Percentiles rank a stretch among this genome's conserved stretches.
phyloP scores from a whole-genome alignment of 1,284 basidiomycete genomes.

The Tilletia caries region DNA sequence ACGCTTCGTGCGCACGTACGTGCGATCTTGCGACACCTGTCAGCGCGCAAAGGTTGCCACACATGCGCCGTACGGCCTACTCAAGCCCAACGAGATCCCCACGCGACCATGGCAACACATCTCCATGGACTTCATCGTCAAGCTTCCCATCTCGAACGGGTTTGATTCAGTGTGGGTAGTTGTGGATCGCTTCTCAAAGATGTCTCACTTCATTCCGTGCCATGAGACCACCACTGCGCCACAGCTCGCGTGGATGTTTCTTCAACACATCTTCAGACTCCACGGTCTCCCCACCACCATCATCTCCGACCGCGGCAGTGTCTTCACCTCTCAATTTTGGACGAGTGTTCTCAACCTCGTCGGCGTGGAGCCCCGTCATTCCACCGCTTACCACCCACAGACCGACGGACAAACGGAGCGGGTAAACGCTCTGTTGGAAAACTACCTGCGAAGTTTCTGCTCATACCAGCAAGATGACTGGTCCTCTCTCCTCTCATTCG shows the following conservation, averaged over 20 bases:
- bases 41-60: not conserved
- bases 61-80: not conserved
- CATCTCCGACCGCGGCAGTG: not conserved
- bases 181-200: slow-evolving; percentile 18
- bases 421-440: slow-evolving; percentile 56
- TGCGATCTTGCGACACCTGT: slow-evolving; percentile 2
- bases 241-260: not conserved
- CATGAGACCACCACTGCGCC: not conserved
- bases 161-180: slow-evolving; percentile 20
- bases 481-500: not conserved
- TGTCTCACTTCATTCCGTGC: slow-evolving; percentile 20
- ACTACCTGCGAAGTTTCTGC: slow-evolving; percentile 36
- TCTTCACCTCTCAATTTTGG: slow-evolving; percentile 1
- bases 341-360: slow-evolving; percentile 22
- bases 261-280: not conserved
- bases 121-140: slow-evolving; percentile 7
- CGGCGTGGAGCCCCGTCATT: not conserved
- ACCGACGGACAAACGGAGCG: slow-evolving; percentile 59
- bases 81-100: not conserved
- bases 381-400: slow-evolving; percentile 38
- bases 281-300: not conserved
- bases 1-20: slow-evolving; percentile 51
- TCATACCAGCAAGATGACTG: slow-evolving; percentile 25
- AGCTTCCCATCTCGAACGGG: not conserved
- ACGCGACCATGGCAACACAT: not conserved